Evolutionary conservation across 2,329 filamentous ascomycete species (phyloP), one percentile per base, ranked within the genome.

Genomic region (Dothistroma septosporum): DNA sequence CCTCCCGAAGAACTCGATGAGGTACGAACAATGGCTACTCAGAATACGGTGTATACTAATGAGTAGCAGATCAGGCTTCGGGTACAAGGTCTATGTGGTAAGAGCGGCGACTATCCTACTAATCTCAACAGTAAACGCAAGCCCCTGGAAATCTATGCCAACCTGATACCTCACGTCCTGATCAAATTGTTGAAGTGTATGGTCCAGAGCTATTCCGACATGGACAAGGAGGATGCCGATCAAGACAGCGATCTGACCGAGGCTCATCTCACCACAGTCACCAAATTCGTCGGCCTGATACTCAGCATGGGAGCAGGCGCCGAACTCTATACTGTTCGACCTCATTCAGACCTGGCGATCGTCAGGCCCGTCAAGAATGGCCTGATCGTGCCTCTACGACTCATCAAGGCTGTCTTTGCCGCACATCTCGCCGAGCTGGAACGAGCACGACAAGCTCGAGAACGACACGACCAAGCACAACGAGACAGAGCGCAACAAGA

Each of bases 121-220:
- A 49, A 69, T 19, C 49, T 61, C 21, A 50, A 46, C 2, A 53
- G 61, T 19, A 31, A 31, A 14, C 32, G 61, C 8, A 63, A 64
- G 46, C 60, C 61, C 21, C 58, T 61, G n/a, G 61, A 67, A 46
- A 70, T 73, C 19, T 73, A 72, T 48, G 60, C 64, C 33, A 63
- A 68, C 53, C 54, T 73, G 14, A 60, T 74, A 16, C 70, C 69
- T 9, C 19, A 5, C n/a, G 58, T 58, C 11, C 63, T 74, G 5
- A 57, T 70, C 2, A 53, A 53, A 31, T 60, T 71, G 0, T 58
- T 73, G 6, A 48, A 53, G 28, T 47, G 50, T 2, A 59, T 61
- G 14, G 28, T 70, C 1, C 48, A 57, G 12, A 58, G 53, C 55
- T 72, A 68, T 59, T 58, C 61, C 35, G 53, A 19, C 5, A 59